phyloP scores from a whole-genome alignment of 305 asterid species.

The Rubia peregrina region DNA sequence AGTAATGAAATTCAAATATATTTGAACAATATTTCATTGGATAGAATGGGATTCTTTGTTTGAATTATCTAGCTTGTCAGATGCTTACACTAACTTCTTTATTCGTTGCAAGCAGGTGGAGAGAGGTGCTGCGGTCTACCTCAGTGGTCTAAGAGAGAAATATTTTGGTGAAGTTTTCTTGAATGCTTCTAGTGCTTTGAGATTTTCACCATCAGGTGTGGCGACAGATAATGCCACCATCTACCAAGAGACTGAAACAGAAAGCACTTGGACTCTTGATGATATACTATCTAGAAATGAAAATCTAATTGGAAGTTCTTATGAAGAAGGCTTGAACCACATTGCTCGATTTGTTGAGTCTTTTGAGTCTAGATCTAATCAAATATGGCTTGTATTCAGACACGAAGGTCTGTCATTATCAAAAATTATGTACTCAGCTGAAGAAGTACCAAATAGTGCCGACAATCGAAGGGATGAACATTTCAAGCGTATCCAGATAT shows the following conservation, averaged over 20 bases:
- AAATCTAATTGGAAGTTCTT: slow-evolving; percentile 29
- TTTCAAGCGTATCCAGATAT: slow-evolving; percentile 65
- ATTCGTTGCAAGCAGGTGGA: slow-evolving; percentile 66
- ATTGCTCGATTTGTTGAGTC: slow-evolving; percentile 96
- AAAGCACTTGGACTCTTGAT: slow-evolving; percentile 31
- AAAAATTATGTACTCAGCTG: slow-evolving; percentile 84
- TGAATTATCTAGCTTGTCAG: slow-evolving; percentile 9
- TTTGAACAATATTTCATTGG: slow-evolving; percentile 4
- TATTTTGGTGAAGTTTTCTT: slow-evolving; percentile 87
- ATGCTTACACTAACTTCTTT: slow-evolving; percentile 20
- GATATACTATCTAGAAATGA: slow-evolving; percentile 30
- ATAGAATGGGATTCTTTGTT: slow-evolving; percentile 12
- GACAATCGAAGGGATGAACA: slow-evolving; percentile 47
- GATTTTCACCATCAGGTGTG: slow-evolving; percentile 43
- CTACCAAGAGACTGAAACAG: slow-evolving; percentile 23
- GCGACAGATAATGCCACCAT: slow-evolving; percentile 39
- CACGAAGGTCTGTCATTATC: slow-evolving; percentile 95
- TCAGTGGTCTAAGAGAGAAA: slow-evolving; percentile 94
- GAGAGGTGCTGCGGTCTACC: slow-evolving; percentile 72
- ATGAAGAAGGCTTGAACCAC: slow-evolving; percentile 81
- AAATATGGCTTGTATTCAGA: slow-evolving; percentile 93
- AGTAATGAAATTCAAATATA: too few relatives aligned
- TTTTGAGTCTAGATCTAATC: slow-evolving; percentile 84
- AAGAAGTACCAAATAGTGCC: slow-evolving; percentile 50
- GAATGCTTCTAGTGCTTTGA: slow-evolving; percentile 65